Conservation (phyloP, 1,284 basidiomycete genomes). For the Leccinum angustisporum region DNA sequence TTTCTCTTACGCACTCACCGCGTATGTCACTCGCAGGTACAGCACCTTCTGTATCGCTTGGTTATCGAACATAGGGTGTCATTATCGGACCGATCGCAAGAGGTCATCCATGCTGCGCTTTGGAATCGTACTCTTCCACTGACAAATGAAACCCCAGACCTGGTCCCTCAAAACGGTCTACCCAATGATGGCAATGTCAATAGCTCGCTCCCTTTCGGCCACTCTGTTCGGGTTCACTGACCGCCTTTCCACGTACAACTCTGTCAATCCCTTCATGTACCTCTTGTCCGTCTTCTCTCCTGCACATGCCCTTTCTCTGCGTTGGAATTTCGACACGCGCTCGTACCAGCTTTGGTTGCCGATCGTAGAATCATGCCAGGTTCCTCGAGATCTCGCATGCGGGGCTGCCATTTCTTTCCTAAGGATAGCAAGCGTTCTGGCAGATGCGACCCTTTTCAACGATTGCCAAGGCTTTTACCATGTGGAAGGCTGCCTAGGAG, state of each 20-base stretch:
- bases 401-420: conserved; percentile 48
- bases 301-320: conserved; percentile 12
- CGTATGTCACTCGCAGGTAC: no score
- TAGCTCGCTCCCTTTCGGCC: no score
- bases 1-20: conserved; percentile 18
- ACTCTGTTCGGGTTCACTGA: conserved; percentile 13
- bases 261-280: neutral
- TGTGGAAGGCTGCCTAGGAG: conserved; percentile 6
- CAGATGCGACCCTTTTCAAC: conserved; percentile 39
- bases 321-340: conserved; percentile 30
- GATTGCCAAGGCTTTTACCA: conserved; percentile 26
- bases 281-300: conserved; percentile 23
- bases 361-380: conserved; percentile 21
- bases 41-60: no score
- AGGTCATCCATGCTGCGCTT: no score
- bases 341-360: conserved; percentile 42
- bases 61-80: no score
- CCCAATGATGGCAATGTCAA: no score
- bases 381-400: conserved; percentile 29
- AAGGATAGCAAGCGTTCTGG: conserved; percentile 40
- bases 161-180: no score
- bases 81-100: no score
- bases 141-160: no score
- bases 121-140: no score
- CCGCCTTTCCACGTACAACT: neutral